Base-by-base conservation (phyloP, 176 grass and related monocot species). In the Dactylis glomerata region DNA sequence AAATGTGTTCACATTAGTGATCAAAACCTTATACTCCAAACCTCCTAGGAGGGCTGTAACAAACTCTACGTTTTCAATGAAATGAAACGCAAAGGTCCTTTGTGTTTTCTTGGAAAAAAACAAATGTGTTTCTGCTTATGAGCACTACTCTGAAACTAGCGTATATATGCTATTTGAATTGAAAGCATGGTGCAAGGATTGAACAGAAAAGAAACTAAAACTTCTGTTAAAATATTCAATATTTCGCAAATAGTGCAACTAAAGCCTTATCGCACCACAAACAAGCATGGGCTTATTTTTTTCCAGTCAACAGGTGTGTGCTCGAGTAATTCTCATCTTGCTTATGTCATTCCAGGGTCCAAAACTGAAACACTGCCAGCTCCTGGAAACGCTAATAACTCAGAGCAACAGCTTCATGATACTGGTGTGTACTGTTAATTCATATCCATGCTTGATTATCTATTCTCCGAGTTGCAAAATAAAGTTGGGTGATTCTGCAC, bases 321-420 rank as follows among this genome's bases (percentile, higher is more conserved):
- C 41, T 74, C 1, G 20, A 31, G 71, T 74, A 76, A 75, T 15
- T 37, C 42, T 65, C 40, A 74, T 90, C 3, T 73, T 45, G 13
- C 63, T 36, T 78, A 24, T 57, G 41, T 9, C 19, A 65, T 83
- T 34, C 20, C 79, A 86, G 79, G 79, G 8, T 26, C 37, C 28
- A 80, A 87, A 83, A 30, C 14, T 67, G 80, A 83, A 83, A 20
- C 23, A 19, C 56, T 83, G 2, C 38, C 57, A 24, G 57, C 36
- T 75, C 83, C 80, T 74, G 79, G 65, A 56, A 82, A 37, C 49
- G 74, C 84, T 72, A 40, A 44, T 36, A 90, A 40, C 37, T 86
- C 88, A 46, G 36, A 86, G 32, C 80, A 86, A 67, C 80, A 83
- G 80, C 72, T 49, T 3, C 45, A 82, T 32, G 80, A 79, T 80